Percentiles rank a stretch among this genome's conserved stretches.
phyloP scores from a whole-genome alignment of 352 stramenopile species.

The Peronosclerospora sorghi region DNA sequence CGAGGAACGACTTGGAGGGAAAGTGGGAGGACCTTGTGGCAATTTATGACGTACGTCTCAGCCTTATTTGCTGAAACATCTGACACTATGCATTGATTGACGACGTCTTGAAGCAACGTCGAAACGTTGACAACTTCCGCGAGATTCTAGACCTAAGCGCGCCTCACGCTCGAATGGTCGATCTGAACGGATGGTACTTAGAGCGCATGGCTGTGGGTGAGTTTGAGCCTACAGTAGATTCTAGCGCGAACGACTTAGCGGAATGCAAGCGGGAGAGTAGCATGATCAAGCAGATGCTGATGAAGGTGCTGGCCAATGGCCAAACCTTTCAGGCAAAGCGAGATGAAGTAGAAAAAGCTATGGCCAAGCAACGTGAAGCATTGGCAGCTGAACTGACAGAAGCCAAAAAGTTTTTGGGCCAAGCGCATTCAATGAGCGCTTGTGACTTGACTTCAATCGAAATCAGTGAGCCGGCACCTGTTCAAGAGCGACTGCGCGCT shows the following conservation, averaged over 20 bases:
- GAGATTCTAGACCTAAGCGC: constrained; percentile 70
- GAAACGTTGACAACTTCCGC: constrained; percentile 59
- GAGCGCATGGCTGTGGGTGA: constrained; percentile 76
- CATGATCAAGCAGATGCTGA: constrained; percentile 45
- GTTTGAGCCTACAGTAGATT: constrained; percentile 27
- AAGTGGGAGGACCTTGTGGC: constrained; percentile 58
- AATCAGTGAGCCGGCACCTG: constrained; percentile 41
- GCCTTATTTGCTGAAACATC: neutral
- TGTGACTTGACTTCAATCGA: constrained; percentile 28
- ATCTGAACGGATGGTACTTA: constrained; percentile 65
- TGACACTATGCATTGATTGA: neutral
- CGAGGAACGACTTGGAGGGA: constrained; percentile 42
- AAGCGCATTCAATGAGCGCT: constrained; percentile 39
- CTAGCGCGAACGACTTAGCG: constrained; percentile 30
- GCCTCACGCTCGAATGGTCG: constrained; percentile 40
- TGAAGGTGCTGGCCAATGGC: constrained; percentile 46
- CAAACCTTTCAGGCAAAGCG: constrained; percentile 38
- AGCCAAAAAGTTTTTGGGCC: constrained; percentile 64
- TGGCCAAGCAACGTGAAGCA: constrained; percentile 63
- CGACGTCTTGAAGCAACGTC: constrained; percentile 39
- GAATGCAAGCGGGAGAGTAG: constrained; percentile 50
- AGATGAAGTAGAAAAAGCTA: constrained; percentile 43
- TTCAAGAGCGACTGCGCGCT: constrained; percentile 52
- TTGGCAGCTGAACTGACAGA: constrained; percentile 47
- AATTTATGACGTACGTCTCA: constrained; percentile 53